These are phyloP conservation scores for Lipomyces chichibuensis DNA, from an alignment of 805 yeast genomes.

Conservation along the genomic window DNA sequence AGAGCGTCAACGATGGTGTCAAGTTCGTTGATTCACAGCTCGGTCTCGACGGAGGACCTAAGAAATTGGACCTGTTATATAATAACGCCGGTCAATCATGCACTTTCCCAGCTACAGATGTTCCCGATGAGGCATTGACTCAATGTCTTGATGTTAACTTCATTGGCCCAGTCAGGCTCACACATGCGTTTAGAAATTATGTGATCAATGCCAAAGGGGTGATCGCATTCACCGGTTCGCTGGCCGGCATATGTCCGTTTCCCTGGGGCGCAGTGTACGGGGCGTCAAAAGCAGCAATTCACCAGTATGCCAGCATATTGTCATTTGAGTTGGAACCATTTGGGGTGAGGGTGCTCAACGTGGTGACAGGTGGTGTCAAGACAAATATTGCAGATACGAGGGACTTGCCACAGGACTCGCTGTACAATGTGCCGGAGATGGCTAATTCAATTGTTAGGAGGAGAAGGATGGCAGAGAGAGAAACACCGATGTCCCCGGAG, in stretches of 20 bases:
- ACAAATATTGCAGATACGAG: not conserved
- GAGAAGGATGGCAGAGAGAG: not conserved
- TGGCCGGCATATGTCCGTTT: slow-evolving; percentile 1
- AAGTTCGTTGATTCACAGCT: not conserved
- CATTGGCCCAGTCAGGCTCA: slow-evolving; percentile 1
- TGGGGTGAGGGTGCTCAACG: slow-evolving; percentile 1
- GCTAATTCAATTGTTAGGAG: not conserved
- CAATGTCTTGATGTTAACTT: slow-evolving; percentile 1
- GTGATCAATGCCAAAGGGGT: not conserved
- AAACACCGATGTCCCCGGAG: not conserved
- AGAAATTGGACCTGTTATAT: not conserved
- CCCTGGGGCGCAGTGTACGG: not conserved
- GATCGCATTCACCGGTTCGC: not conserved
- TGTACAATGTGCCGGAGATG: not conserved
- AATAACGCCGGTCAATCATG: not conserved
- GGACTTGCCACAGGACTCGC: not conserved
- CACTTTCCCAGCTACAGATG: not conserved
- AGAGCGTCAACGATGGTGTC: not conserved
- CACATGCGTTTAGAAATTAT: not conserved
- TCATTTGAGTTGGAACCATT: not conserved
- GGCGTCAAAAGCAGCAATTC: not conserved
- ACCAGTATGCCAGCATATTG: slow-evolving; percentile 1
- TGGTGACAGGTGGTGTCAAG: not conserved
- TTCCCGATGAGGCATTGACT: slow-evolving; percentile 2
- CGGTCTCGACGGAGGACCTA: not conserved